phyloP scores from a whole-genome alignment of 805 yeast species.

The Kodamaea nitidulidarum region DNA sequence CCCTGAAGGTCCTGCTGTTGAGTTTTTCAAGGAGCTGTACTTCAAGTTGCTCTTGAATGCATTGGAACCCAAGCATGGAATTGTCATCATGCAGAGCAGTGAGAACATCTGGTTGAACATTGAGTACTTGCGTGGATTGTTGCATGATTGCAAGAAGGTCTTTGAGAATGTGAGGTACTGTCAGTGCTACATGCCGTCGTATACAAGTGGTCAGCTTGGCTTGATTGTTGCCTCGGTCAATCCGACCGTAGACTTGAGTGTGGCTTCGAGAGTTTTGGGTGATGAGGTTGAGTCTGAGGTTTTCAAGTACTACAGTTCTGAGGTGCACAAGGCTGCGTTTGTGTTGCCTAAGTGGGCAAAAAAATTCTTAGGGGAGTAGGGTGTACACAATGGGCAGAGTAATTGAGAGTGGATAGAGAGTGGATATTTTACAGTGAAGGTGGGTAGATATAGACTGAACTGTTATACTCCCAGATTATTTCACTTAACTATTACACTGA shows the following conservation, averaged over 20 bases:
- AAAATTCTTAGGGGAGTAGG: not conserved
- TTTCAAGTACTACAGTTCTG: constrained; percentile 62
- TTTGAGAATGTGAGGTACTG: constrained; percentile 62
- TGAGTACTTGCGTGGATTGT: constrained; percentile 45
- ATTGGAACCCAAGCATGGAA: constrained; percentile 51
- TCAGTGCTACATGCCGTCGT: constrained; percentile 81
- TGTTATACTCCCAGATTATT: no score
- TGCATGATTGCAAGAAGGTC: constrained; percentile 47
- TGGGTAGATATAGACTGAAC: no score
- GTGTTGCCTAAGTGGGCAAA: constrained; percentile 77
- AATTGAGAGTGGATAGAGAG: not conserved
- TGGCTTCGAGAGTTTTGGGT: constrained; percentile 48
- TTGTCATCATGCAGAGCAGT: constrained; percentile 74
- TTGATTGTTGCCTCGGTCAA: constrained; percentile 68
- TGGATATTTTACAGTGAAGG: no score
- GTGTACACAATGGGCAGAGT: no score
- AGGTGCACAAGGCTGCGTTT: constrained; percentile 69
- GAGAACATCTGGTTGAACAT: constrained; percentile 77
- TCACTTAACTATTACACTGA: no score
- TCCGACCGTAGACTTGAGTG: constrained; percentile 37
- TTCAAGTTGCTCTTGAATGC: constrained; percentile 65
- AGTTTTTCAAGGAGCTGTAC: constrained; percentile 75
- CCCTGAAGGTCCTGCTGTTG: constrained; percentile 95
- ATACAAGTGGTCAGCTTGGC: constrained; percentile 86
- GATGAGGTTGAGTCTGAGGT: constrained; percentile 43